Evolutionary conservation across 2,329 filamentous ascomycete genomes (phyloP).

Genomic region (Phialophora macrospora): DNA sequence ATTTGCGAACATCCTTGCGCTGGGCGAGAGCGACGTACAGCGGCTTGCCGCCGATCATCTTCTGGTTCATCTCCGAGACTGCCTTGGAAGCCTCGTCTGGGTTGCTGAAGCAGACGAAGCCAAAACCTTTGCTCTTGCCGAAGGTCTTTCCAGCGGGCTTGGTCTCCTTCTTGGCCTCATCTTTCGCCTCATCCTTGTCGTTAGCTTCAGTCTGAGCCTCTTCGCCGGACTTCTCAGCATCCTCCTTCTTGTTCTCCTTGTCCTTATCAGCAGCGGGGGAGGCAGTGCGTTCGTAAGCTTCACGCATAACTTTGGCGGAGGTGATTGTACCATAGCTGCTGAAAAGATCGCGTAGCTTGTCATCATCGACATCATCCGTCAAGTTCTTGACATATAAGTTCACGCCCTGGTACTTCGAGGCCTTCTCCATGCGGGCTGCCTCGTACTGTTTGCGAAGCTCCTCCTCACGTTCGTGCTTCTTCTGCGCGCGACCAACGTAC

Average conservation of each 20-base stretch:
- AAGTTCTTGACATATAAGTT: constrained; percentile 99
- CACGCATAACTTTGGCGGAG: constrained; percentile 99
- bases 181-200: constrained; percentile 51
- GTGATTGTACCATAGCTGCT: constrained; percentile 91
- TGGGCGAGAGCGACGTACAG: constrained; percentile 97
- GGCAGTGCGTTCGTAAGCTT: constrained; percentile 60
- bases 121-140: constrained; percentile 99
- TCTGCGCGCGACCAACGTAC: constrained; percentile 97
- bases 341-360: constrained; percentile 95
- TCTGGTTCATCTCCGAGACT: constrained; percentile 99
- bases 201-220: constrained; percentile 54
- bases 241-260: constrained; percentile 61
- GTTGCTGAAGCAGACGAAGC: constrained; percentile 99
- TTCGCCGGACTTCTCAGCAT: constrained; percentile 57
- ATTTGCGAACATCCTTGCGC: constrained; percentile 99
- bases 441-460: constrained; percentile 99
- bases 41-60: constrained; percentile 96
- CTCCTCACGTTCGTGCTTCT: constrained; percentile 99
- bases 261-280: constrained; percentile 52
- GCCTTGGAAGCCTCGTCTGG: constrained; percentile 99
- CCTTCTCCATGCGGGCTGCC: constrained; percentile 95
- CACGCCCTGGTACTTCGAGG: constrained; percentile 98
- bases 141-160: constrained; percentile 67
- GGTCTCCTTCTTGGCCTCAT: constrained; percentile 59
- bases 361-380: constrained; percentile 94